Evolutionary conservation across 2,329 filamentous ascomycete genomes (phyloP), one percentile per base, ranked within the genome.

Genomic region (Sarocladium strictum): DNA sequence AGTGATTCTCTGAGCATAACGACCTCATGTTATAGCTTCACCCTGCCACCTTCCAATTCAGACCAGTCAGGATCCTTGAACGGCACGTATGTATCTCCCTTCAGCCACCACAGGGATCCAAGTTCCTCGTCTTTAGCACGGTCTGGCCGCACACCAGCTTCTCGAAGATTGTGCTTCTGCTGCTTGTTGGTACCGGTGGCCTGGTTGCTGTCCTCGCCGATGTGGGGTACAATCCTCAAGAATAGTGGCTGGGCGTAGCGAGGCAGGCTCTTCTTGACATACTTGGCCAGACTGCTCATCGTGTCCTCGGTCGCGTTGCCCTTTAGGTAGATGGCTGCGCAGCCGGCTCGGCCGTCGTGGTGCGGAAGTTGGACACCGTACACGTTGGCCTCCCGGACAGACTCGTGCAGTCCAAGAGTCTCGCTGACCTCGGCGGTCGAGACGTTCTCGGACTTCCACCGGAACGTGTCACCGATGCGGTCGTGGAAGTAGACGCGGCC

Each of bases 101-200:
- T 79, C 15, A 91, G 71, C 86, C 88, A 93, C 62, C 74, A 86
- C 45, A 87, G 33, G 35, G 71, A 66, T 23, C 82, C 80, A 3
- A 62, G 61, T 35, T 67, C 67, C 1, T 78, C 72, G 62, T 80
- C 80, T 1, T 57, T 57, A 11, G 53, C 55, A 7, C 54, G 27
- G 3, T 64, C 69, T 0, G 86, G 87, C 62, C 89, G 81, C 0
- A 93, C 88, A 1, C 91, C 90, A 58, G 92, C 80, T 2, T 77
- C 75, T n/a, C 89, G 76, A 59, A 96, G 67, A 0, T 74, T 70
- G 58, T 87, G 82, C 70, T 96, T 96, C 71, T 92, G 87, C 72
- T 95, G 89, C 76, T 96, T 96, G 64, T 90, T 88, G 49, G 90
- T 96, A 0, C 90, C 90, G 3, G 91, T 96, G 1, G 83, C 77